A percentile compares a stretch with the other conserved stretches of the same genome.
Conservation (phyloP, 805 yeast genomes). For the Saccharomycopsis fermentans region DNA sequence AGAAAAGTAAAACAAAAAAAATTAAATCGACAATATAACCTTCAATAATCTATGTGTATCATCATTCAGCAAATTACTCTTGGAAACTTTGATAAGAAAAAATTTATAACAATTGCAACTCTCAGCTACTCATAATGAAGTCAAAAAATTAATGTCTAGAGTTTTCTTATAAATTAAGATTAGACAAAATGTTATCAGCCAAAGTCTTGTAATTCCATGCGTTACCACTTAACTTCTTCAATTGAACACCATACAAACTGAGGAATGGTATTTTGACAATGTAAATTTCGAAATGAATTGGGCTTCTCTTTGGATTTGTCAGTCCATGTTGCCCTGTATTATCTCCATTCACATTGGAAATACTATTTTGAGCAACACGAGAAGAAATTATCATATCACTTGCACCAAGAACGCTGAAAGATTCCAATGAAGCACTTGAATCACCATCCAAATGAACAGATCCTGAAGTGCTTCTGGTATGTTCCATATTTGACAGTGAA, state of each 20-base stretch:
- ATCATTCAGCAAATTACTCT: not conserved
- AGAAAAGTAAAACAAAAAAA: not conserved
- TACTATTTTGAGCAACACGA: constrained; percentile 14
- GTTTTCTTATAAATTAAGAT: constrained; percentile 22
- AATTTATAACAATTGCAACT: not conserved
- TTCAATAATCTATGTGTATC: not conserved
- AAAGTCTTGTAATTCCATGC: constrained; percentile 91
- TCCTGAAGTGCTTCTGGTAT: constrained; percentile 13
- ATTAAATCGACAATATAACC: not conserved
- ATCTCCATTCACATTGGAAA: not conserved
- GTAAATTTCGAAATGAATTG: constrained; percentile 82
- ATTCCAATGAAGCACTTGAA: constrained; percentile 25
- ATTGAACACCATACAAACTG: constrained; percentile 87
- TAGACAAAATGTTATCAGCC: constrained; percentile 74
- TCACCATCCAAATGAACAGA: constrained; percentile 19
- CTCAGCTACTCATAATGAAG: not conserved
- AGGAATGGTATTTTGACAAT: constrained; percentile 87
- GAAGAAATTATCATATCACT: constrained; percentile 19
- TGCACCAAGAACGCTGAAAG: constrained; percentile 16
- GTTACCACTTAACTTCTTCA: constrained; percentile 86
- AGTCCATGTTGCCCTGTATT: not conserved
- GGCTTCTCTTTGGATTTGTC: constrained; percentile 33
- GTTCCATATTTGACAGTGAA: constrained; percentile 21
- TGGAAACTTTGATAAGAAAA: not conserved
- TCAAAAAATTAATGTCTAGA: not conserved